These are phyloP conservation scores for Annona cherimola DNA, from an alignment of 164 flowering plant species.

Conservation along the genomic window DNA sequence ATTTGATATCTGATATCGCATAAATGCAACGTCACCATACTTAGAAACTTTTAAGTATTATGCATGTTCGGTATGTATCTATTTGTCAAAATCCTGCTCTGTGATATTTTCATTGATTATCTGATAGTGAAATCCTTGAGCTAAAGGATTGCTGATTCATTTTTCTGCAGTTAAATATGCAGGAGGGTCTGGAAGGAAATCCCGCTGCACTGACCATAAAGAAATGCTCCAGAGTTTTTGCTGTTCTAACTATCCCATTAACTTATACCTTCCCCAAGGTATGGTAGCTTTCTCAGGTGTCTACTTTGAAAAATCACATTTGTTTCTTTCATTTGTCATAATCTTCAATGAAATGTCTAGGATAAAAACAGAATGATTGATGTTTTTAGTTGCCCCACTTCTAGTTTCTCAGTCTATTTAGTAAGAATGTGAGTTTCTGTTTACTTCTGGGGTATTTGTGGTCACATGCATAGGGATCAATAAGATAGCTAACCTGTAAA, in stretches of 20 bases:
- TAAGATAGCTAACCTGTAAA: too few relatives aligned
- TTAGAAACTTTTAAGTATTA: too few relatives aligned
- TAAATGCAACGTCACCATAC: too few relatives aligned
- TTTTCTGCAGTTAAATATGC: slow-evolving; percentile 54
- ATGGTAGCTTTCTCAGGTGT: slow-evolving; percentile 5
- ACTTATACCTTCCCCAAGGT: slow-evolving; percentile 81
- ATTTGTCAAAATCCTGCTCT: too few relatives aligned
- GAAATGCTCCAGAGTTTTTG: slow-evolving; percentile 60
- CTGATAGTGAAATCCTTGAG: neutral
- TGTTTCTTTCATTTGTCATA: neutral
- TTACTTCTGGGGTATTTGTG: too few relatives aligned
- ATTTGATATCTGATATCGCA: too few relatives aligned
- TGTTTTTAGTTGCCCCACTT: too few relatives aligned
- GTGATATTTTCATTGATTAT: neutral
- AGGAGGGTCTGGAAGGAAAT: slow-evolving; percentile 96
- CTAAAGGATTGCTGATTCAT: neutral
- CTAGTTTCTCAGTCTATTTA: too few relatives aligned
- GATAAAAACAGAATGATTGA: neutral
- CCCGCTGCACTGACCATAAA: slow-evolving; percentile 73
- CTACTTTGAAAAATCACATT: neutral
- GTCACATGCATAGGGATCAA: too few relatives aligned
- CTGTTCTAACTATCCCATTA: slow-evolving; percentile 65
- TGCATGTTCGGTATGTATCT: too few relatives aligned
- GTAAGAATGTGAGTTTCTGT: too few relatives aligned
- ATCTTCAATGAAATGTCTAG: neutral